phyloP scores from a whole-genome alignment of 495 filamentous ascomycete species.

The Podospora comata region DNA sequence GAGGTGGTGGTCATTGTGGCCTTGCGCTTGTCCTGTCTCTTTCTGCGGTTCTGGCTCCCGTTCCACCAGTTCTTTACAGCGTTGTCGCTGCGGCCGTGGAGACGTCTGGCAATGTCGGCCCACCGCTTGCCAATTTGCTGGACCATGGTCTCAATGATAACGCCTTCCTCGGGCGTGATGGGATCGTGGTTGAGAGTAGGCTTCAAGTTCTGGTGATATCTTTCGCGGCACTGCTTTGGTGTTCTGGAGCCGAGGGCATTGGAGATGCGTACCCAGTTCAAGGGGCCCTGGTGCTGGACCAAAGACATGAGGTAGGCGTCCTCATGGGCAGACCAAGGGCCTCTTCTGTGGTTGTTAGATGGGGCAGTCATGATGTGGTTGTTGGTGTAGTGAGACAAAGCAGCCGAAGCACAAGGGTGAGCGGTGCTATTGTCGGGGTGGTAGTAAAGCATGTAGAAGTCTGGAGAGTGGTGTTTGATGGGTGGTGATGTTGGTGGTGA shows the following conservation, averaged over 20 bases:
- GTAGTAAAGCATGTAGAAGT: neutral
- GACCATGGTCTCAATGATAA: slow-evolving; percentile 77
- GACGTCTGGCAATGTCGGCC: slow-evolving; percentile 87
- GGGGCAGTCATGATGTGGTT: slow-evolving; percentile 6
- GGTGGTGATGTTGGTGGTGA: neutral
- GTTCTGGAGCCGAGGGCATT: slow-evolving; percentile 71
- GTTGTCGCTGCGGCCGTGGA: slow-evolving; percentile 92
- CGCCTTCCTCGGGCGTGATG: slow-evolving; percentile 86
- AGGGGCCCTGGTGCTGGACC: slow-evolving; percentile 70
- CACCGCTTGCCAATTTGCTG: slow-evolving; percentile 81
- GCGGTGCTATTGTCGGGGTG: neutral
- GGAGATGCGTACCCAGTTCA: slow-evolving; percentile 93
- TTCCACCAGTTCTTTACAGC: slow-evolving; percentile 99
- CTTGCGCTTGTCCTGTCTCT: slow-evolving; percentile 31
- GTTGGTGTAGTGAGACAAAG: neutral
- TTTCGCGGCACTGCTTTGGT: slow-evolving; percentile 93
- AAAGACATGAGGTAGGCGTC: slow-evolving; percentile 69
- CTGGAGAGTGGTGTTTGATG: neutral
- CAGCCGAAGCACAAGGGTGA: neutral
- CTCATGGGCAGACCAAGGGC: slow-evolving; percentile 85
- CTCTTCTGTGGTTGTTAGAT: slow-evolving; percentile 34
- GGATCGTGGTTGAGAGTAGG: slow-evolving; percentile 85
- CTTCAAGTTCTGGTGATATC: slow-evolving; percentile 95
- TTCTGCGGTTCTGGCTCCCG: slow-evolving; percentile 80
- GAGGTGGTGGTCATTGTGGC: neutral